These are phyloP conservation scores for Brassica nigra DNA, from an alignment of 345 rosid genomes.

Conservation along the genomic window DNA sequence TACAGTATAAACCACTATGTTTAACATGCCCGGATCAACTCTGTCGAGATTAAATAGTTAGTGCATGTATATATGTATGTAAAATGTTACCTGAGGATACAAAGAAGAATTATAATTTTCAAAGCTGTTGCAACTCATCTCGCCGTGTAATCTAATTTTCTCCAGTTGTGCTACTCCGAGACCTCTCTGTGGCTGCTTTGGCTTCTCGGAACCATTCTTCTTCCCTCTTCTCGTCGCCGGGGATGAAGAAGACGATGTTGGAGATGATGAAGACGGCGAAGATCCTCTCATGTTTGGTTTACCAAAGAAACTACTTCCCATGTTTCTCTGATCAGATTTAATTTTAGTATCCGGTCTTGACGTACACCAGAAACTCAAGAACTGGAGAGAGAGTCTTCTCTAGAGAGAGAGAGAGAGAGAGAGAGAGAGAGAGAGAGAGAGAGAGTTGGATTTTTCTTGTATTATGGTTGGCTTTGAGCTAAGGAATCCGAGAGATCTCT, in stretches of 20 bases:
- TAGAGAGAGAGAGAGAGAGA: neutral
- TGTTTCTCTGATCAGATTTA: slow-evolving; percentile 29
- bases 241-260: slow-evolving; percentile 36
- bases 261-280: slow-evolving; percentile 31
- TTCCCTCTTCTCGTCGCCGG: slow-evolving; percentile 78
- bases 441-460: neutral
- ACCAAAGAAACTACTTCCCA: slow-evolving; percentile 79
- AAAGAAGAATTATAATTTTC: slow-evolving; percentile 46
- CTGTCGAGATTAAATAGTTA: neutral
- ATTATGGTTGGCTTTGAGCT: slow-evolving; percentile 22
- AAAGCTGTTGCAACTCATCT: slow-evolving; percentile 45
- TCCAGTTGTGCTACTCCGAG: slow-evolving; percentile 98
- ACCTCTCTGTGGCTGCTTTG: slow-evolving; percentile 98
- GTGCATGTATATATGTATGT: slow-evolving; percentile 12
- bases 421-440: slow-evolving; percentile 3
- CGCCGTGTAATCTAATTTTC: slow-evolving; percentile 79
- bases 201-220: slow-evolving; percentile 68
- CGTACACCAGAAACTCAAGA: neutral
- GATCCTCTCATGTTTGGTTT: slow-evolving; percentile 58
- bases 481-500: slow-evolving; percentile 46
- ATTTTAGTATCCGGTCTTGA: neutral
- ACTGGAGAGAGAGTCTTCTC: slow-evolving; percentile 17
- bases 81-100: slow-evolving; percentile 57
- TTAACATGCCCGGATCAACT: neutral
- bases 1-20: neutral